Evolutionary conservation across 192 early-diverging fungal species (phyloP).

Genomic region (Coemansia sp.): DNA sequence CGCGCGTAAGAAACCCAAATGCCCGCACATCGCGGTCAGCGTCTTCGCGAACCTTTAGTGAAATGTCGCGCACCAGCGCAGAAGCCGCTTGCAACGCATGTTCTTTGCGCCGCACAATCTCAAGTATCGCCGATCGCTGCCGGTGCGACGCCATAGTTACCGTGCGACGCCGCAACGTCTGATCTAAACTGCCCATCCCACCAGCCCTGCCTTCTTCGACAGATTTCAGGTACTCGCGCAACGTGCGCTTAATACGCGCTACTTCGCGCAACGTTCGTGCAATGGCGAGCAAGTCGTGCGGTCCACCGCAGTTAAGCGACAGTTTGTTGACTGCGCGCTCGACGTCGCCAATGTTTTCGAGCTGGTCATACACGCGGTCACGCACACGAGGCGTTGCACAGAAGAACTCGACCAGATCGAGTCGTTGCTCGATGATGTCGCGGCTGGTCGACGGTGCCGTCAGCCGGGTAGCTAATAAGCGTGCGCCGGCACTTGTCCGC

Average conservation of each 20-base stretch:
- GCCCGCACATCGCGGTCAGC: slow-evolving; percentile 45
- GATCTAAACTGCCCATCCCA: neutral
- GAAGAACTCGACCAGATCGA: slow-evolving; percentile 77
- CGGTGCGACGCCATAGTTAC: slow-evolving; percentile 3
- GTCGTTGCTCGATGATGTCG: slow-evolving; percentile 62
- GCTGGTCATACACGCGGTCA: slow-evolving; percentile 48
- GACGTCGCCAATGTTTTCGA: slow-evolving; percentile 62
- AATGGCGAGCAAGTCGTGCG: slow-evolving; percentile 62
- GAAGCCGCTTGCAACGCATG: slow-evolving; percentile 46
- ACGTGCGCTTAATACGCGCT: slow-evolving; percentile 38
- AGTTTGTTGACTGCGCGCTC: slow-evolving; percentile 69
- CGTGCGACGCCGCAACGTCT: neutral
- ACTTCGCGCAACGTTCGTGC: slow-evolving; percentile 59
- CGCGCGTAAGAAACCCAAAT: slow-evolving; percentile 55
- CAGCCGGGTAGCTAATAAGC: slow-evolving; percentile 71
- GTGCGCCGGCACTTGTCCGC: slow-evolving; percentile 71
- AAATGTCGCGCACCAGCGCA: slow-evolving; percentile 40
- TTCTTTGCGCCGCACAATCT: slow-evolving; percentile 29
- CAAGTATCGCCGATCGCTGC: neutral
- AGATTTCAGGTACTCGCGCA: slow-evolving; percentile 25
- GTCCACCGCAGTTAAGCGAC: slow-evolving; percentile 63
- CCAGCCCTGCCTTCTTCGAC: neutral
- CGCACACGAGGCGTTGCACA: slow-evolving; percentile 53
- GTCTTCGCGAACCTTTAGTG: slow-evolving; percentile 50
- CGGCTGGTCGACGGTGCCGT: slow-evolving; percentile 64